These are phyloP conservation scores for Aspergillus brunneoviolaceus DNA, from an alignment of 2,329 filamentous ascomycete species.

Conservation along the genomic window DNA sequence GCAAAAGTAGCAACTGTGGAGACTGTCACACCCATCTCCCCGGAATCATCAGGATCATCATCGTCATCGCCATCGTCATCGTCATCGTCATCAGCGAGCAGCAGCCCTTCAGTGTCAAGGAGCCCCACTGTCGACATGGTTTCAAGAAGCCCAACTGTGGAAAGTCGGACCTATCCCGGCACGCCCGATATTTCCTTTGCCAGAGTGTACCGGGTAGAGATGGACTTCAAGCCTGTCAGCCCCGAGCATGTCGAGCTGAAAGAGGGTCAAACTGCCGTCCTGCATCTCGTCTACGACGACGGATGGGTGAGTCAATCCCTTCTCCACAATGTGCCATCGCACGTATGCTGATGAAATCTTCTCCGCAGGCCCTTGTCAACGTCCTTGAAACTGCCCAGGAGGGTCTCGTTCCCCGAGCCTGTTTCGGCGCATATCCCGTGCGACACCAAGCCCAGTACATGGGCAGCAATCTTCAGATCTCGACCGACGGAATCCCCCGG, in stretches of 20 bases:
- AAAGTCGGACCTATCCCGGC: neutral
- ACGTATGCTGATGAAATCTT: neutral
- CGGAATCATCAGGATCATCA: neutral
- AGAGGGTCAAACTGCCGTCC: conserved; percentile 1
- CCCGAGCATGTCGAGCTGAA: conserved; percentile 4
- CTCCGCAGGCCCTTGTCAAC: neutral
- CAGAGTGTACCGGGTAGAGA: neutral
- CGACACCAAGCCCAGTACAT: conserved; percentile 8
- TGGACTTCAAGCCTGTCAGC: conserved; percentile 3
- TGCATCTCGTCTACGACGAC: conserved; percentile 7
- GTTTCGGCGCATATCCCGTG: neutral
- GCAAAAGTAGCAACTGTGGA: conserved; percentile 4
- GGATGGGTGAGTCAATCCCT: conserved; percentile 1
- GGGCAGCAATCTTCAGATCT: conserved; percentile 3
- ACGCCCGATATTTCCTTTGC: conserved; percentile 1
- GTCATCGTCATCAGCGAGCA: neutral
- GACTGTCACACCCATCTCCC: neutral
- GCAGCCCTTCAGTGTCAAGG: neutral
- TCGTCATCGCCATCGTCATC: no score
- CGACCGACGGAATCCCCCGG: neutral
- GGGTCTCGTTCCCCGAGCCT: neutral
- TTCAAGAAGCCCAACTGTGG: neutral
- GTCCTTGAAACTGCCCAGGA: conserved; percentile 2
- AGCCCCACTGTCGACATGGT: neutral
- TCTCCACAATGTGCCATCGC: no score